phyloP scores from a whole-genome alignment of 1,284 basidiomycete genomes.

The Macrocystidia cucumis region DNA sequence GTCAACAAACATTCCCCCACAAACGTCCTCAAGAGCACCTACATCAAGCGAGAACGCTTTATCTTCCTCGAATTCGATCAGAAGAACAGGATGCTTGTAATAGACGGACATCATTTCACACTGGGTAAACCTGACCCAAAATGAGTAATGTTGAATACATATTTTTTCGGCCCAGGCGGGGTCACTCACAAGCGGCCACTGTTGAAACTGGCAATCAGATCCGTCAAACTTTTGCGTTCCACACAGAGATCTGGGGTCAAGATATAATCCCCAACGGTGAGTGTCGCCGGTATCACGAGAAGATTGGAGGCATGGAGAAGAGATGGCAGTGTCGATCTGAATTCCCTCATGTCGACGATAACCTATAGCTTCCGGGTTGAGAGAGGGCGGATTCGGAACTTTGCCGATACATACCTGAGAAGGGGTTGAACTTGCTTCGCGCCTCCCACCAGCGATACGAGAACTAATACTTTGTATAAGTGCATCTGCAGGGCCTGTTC shows the following conservation, averaged over 20 bases:
- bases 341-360: constrained; percentile 96
- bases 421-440: constrained; percentile 58
- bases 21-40: constrained; percentile 14
- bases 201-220: constrained; percentile 88
- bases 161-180: constrained; percentile 1
- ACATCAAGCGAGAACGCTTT: constrained; percentile 91
- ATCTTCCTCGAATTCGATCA: constrained; percentile 99
- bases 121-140: constrained; percentile 80
- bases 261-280: constrained; percentile 96
- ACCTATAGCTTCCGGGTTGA: constrained; percentile 41
- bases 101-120: constrained; percentile 96
- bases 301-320: constrained; percentile 82
- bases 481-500: constrained; percentile 41
- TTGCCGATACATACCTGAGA: constrained; percentile 47
- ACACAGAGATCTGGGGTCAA: constrained; percentile 94
- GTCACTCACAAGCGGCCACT: constrained; percentile 84
- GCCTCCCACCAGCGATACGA: constrained; percentile 81
- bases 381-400: not conserved
- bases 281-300: constrained; percentile 81
- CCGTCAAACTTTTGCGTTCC: constrained; percentile 91
- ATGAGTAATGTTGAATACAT: constrained; percentile 1
- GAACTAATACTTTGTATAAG: constrained; percentile 85
- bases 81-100: constrained; percentile 88
- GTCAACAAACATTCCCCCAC: not conserved
- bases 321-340: constrained; percentile 88